These are phyloP conservation scores for Psilocybe tampanensis DNA, from an alignment of 768 basidiomycete genomes.

Conservation along the genomic window DNA sequence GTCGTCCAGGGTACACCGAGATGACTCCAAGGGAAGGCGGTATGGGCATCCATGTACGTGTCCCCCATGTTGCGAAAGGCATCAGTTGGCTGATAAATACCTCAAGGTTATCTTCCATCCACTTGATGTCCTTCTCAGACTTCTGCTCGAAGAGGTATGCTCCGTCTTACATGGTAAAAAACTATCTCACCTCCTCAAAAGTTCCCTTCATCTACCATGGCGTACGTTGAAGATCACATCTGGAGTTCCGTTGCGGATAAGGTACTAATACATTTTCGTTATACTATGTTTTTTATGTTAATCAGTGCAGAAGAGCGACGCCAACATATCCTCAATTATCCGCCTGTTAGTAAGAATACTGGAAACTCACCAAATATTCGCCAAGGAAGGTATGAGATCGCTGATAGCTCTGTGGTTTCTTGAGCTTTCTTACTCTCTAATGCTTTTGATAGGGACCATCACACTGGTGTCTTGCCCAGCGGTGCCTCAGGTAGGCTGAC, in stretches of 20 bases:
- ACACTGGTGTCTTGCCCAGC: no score
- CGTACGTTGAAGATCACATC: constrained; percentile 2
- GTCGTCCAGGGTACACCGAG: background rate
- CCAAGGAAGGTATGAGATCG: background rate
- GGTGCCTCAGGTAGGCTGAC: no score
- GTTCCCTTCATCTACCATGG: background rate
- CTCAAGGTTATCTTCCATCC: constrained; percentile 8
- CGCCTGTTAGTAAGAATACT: background rate
- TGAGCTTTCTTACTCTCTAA: no score
- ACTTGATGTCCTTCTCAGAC: background rate
- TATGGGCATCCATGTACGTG: background rate
- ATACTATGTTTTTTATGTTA: background rate
- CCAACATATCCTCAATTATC: background rate
- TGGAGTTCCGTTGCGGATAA: background rate
- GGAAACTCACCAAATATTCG: background rate
- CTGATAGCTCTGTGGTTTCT: no score
- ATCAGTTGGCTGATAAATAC: no score
- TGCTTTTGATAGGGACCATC: no score
- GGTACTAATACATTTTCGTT: background rate
- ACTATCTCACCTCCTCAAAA: background rate
- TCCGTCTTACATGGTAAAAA: background rate
- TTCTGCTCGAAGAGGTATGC: constrained; percentile 2
- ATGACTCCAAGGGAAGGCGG: background rate
- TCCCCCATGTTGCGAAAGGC: background rate
- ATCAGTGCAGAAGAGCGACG: background rate